Percentiles rank a stretch among this genome's conserved stretches.
These are phyloP conservation scores for Vaccinium myrtillus DNA, from an alignment of 148 eudicot species.

Conservation along the genomic window DNA sequence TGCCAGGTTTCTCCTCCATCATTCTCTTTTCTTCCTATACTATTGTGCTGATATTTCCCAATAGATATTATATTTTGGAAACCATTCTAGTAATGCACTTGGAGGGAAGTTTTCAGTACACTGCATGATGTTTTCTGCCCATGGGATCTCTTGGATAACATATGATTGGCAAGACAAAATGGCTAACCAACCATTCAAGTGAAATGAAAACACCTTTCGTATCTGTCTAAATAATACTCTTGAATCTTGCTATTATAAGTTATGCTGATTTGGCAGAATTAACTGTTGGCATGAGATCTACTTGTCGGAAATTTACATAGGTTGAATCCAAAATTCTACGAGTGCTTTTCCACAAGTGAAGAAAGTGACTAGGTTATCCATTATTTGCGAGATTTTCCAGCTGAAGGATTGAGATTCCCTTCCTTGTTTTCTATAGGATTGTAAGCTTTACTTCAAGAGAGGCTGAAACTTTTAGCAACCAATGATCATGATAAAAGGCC, in stretches of 20 bases:
- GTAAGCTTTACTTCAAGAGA: neutral
- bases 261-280: neutral
- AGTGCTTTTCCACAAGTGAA: neutral
- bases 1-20: constrained; percentile 44
- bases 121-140: neutral
- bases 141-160: neutral
- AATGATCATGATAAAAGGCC: neutral
- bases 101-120: neutral
- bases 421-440: neutral
- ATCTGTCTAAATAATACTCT: neutral
- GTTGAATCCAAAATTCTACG: neutral
- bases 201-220: neutral
- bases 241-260: neutral
- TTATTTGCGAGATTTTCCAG: neutral
- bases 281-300: neutral
- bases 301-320: neutral
- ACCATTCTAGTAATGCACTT: neutral
- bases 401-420: neutral
- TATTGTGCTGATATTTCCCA: neutral
- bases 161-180: neutral
- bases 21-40: neutral
- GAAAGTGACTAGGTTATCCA: neutral
- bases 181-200: neutral
- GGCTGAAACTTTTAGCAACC: neutral
- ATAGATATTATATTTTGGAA: neutral